These are phyloP conservation scores for Chloranthus sessilifolius DNA, from an alignment of 164 flowering plant species.

Conservation along the genomic window DNA sequence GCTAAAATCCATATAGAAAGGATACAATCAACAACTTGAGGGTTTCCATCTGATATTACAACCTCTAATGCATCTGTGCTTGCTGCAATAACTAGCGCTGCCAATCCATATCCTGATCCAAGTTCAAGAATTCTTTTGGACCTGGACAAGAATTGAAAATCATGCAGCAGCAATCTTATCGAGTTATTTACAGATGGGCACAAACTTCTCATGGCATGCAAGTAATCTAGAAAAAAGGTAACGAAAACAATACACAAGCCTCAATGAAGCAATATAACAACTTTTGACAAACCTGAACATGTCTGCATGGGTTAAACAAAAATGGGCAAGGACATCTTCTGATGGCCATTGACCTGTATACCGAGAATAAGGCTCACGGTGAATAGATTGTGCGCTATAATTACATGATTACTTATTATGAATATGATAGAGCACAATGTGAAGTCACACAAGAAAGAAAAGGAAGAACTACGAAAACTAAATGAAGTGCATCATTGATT, in stretches of 20 bases:
- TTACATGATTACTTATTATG: no score
- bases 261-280: not conserved
- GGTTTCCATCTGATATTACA: slow-evolving; percentile 88
- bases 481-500: no score
- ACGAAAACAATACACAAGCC: not conserved
- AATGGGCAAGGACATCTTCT: slow-evolving; percentile 86
- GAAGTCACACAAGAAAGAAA: no score
- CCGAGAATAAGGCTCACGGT: not conserved
- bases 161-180: slow-evolving; percentile 4
- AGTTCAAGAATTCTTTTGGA: slow-evolving; percentile 80
- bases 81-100: slow-evolving; percentile 82
- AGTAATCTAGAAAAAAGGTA: not conserved
- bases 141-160: slow-evolving; percentile 24
- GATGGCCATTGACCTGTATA: slow-evolving; percentile 90
- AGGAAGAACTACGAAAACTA: no score
- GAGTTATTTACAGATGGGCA: not conserved
- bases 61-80: slow-evolving; percentile 73
- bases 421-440: no score
- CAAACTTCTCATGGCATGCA: not conserved
- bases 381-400: no score
- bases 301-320: slow-evolving; percentile 60
- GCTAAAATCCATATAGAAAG: no score
- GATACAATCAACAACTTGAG: slow-evolving; percentile 98
- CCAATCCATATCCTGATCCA: slow-evolving; percentile 97
- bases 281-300: slow-evolving; percentile 54